Base-by-base conservation (phyloP, 2,329 filamentous ascomycete genomes). In the Verticillium nonalfalfae region DNA sequence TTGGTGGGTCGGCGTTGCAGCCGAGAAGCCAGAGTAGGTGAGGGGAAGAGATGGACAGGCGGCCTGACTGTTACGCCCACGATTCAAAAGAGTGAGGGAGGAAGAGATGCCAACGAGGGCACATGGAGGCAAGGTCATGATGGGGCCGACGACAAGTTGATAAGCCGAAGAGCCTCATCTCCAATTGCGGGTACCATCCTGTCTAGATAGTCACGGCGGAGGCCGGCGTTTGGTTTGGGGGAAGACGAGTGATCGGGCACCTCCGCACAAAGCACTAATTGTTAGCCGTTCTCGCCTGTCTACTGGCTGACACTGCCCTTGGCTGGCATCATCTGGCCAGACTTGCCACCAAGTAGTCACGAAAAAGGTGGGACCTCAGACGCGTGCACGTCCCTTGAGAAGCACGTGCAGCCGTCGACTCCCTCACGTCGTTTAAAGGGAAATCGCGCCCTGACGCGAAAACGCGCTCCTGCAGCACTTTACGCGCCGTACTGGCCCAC, bases 401-500 rank as follows among this genome's bases (percentile, higher is more conserved):
- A n/a, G 45, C 45, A 52, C 18, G 7, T n/a, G 11, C 45, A 18
- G 21, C 6, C n/a, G 7, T 10, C 18, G 10, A 9, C 18, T 45
- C 35, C 35, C 35, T 36, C 45, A 52, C 18, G 45, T 52, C 45
- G 7, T 52, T 52, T 5, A 18, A 52, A 11, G n/a, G 45, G 45
- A 26, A 21, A 9, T n/a, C 45, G 45, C 45, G 45, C 18, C 45
- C 15, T 10, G 18, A 31, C 45, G 45, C 45, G 45, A 52, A 11
- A 52, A 52, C 45, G 45, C 45, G 45, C 45, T 26, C 18, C 45
- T 21, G 45, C n/a, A 55, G 33, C 58, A 59, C 40, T 59, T 59
- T 52, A 59, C 58, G 58, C 58, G 58, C 50, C 58, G 36, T 31
- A 18, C n/a, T 18, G 45, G 45, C 45, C 45, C 45, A 52, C 45